Evolutionary conservation across 2,329 filamentous ascomycete species (phyloP).

Genomic region (Sarocladiaceae sp.): DNA sequence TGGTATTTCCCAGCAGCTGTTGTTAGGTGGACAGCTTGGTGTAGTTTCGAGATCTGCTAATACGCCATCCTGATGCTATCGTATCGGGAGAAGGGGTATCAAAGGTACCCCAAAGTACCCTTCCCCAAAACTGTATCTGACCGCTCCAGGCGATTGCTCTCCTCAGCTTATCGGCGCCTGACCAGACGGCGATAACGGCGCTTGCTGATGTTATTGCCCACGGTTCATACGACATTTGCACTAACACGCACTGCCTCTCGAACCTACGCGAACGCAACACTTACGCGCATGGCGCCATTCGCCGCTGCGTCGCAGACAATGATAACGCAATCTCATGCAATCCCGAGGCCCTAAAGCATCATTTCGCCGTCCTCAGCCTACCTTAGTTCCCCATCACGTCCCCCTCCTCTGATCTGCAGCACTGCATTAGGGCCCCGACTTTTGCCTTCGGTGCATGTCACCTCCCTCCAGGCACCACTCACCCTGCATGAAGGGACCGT

Average conservation of each 20-base stretch:
- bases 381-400: not conserved
- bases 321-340: not conserved
- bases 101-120: not conserved
- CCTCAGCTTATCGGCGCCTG: constrained; percentile 2
- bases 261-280: constrained; percentile 4
- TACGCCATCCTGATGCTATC: too few species aligned
- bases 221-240: not conserved
- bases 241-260: not conserved
- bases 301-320: not conserved
- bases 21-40: too few species aligned
- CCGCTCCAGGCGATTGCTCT: not conserved
- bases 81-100: too few species aligned
- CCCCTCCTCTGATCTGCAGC: not conserved
- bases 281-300: constrained; percentile 4
- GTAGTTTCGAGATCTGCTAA: not conserved
- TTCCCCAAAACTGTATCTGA: too few species aligned
- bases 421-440: not conserved
- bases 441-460: not conserved
- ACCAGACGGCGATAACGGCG: not conserved
- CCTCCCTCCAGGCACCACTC: constrained; percentile 1
- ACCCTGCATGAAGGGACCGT: constrained; percentile 1
- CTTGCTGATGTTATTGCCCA: not conserved
- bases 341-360: not conserved
- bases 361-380: not conserved
- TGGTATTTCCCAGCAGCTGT: too few species aligned